Conservation (phyloP, 257 asterid species). For the Plantago ovata region DNA sequence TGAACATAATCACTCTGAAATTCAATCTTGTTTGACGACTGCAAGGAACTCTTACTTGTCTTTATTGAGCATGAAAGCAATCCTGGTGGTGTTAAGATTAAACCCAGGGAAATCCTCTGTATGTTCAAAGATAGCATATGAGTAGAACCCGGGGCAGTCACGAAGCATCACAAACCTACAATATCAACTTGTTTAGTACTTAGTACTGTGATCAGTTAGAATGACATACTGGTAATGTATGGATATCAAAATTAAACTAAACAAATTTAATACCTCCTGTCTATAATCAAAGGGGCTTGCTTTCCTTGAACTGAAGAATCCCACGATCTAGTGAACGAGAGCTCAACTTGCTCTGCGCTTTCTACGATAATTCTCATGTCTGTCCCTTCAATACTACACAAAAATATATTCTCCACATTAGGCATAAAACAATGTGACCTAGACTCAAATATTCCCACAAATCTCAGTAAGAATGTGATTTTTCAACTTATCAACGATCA, state of each 20-base stretch:
- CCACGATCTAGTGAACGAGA: slow-evolving; percentile 85
- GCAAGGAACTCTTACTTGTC: slow-evolving; percentile 50
- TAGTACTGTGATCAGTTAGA: slow-evolving; percentile 4
- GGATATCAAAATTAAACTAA: slow-evolving; percentile 1
- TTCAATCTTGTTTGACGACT: slow-evolving; percentile 11
- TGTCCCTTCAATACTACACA: slow-evolving; percentile 66
- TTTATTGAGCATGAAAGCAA: slow-evolving; percentile 80
- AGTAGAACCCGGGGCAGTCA: slow-evolving; percentile 68
- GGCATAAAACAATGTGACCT: background rate
- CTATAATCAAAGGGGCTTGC: slow-evolving; percentile 62
- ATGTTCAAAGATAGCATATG: slow-evolving; percentile 78
- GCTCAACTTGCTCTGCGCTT: slow-evolving; percentile 63
- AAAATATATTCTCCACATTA: slow-evolving; percentile 14
- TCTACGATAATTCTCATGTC: slow-evolving; percentile 47
- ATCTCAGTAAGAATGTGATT: background rate
- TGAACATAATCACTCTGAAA: background rate
- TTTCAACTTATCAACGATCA: slow-evolving; percentile 4
- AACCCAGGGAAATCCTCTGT: slow-evolving; percentile 61
- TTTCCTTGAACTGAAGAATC: slow-evolving; percentile 56
- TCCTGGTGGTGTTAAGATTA: slow-evolving; percentile 67
- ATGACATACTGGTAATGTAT: background rate
- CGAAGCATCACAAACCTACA: slow-evolving; percentile 72
- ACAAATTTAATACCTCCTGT: slow-evolving; percentile 46
- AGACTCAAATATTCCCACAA: background rate
- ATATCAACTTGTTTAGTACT: slow-evolving; percentile 14